phyloP scores from a whole-genome alignment of 2,329 filamentous ascomycete species.

The Aspergillus ochraceoroseus region DNA sequence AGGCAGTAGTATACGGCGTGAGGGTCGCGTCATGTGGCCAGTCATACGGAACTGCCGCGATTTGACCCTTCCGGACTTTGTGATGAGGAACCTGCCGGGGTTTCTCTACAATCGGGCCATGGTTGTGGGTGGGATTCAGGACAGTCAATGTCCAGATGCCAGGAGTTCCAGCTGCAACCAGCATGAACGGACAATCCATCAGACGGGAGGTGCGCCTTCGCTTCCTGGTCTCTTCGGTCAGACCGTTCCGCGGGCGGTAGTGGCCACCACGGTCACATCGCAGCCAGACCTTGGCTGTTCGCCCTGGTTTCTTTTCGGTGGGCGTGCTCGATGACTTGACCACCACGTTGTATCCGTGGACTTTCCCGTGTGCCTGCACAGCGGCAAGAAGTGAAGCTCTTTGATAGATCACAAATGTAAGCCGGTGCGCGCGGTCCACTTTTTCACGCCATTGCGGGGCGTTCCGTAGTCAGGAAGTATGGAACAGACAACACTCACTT shows the following conservation, averaged over 20 bases:
- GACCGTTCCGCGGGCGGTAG: constrained; percentile 43
- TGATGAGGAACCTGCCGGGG: constrained; percentile 40
- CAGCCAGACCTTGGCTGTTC: constrained; percentile 44
- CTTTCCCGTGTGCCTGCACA: constrained; percentile 42
- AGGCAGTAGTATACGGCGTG: constrained; percentile 43
- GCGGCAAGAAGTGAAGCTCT: constrained; percentile 38
- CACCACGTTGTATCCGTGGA: constrained; percentile 44
- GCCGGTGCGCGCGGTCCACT: neutral
- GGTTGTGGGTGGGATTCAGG: constrained; percentile 42
- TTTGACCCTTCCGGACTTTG: constrained; percentile 44
- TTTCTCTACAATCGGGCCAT: constrained; percentile 41
- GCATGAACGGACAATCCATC: constrained; percentile 45
- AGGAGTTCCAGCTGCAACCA: constrained; percentile 42
- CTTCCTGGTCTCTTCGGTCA: constrained; percentile 45
- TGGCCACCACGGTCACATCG: constrained; percentile 45
- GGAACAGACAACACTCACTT: constrained; percentile 28
- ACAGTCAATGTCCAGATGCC: constrained; percentile 44
- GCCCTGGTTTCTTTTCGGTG: constrained; percentile 44
- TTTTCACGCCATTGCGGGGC: constrained; percentile 5
- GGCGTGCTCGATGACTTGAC: constrained; percentile 46
- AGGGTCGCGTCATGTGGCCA: constrained; percentile 47
- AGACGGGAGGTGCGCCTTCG: constrained; percentile 42
- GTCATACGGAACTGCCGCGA: constrained; percentile 41
- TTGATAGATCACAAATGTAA: constrained; percentile 11
- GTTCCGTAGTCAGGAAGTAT: constrained; percentile 1